phyloP scores from a whole-genome alignment of 768 basidiomycete species.

The Suillus occidentalis region DNA sequence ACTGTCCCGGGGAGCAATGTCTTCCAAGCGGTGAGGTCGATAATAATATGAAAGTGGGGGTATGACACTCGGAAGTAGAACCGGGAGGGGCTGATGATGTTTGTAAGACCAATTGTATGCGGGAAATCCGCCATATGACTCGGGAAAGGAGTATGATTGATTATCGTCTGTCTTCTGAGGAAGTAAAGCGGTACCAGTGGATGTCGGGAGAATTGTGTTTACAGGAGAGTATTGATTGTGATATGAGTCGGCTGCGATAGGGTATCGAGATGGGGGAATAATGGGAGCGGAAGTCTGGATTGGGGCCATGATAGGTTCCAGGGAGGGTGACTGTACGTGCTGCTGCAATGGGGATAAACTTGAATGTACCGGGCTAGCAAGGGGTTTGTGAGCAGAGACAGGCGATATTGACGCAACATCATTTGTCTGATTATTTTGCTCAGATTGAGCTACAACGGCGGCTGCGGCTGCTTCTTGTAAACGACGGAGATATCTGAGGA shows the following conservation, averaged over 20 bases:
- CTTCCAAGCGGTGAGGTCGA: constrained; percentile 75
- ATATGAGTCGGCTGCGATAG: constrained; percentile 68
- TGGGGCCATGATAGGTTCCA: constrained; percentile 51
- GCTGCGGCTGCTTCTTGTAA: constrained; percentile 73
- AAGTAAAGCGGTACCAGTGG: constrained; percentile 32
- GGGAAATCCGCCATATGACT: constrained; percentile 63
- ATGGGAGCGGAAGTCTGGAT: constrained; percentile 38
- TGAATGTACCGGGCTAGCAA: constrained; percentile 49
- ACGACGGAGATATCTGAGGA: constrained; percentile 67
- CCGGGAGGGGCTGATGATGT: constrained; percentile 51
- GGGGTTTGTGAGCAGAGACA: constrained; percentile 35
- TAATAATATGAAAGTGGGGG: constrained; percentile 72
- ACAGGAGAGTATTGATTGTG: constrained; percentile 54
- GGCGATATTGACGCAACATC: constrained; percentile 45
- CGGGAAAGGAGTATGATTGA: constrained; percentile 42
- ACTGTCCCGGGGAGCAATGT: constrained; percentile 78
- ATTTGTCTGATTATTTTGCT: constrained; percentile 36
- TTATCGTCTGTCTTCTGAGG: constrained; percentile 46
- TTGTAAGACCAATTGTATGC: constrained; percentile 72
- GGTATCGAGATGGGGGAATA: constrained; percentile 67
- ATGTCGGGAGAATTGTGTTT: constrained; percentile 29
- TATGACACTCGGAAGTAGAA: constrained; percentile 42
- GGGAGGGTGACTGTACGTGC: constrained; percentile 36
- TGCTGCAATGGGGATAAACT: constrained; percentile 42
- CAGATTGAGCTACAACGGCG: constrained; percentile 46